Conservation (phyloP, 495 filamentous ascomycete genomes). For the Halenospora varia region DNA sequence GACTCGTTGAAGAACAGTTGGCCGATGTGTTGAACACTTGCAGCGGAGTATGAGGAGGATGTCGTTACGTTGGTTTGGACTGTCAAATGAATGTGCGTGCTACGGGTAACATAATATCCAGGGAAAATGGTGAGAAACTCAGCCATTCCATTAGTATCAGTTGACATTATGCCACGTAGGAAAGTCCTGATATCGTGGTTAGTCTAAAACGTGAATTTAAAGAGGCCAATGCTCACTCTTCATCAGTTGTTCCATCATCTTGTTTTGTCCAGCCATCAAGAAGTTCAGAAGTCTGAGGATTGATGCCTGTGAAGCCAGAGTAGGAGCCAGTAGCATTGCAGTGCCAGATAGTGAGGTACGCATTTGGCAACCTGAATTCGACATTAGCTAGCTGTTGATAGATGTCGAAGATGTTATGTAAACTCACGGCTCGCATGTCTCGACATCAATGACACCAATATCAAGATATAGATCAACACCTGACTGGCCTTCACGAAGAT, state of each 20-base stretch:
- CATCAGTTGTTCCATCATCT: background rate
- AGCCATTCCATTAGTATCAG: conserved; percentile 46
- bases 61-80: conserved; percentile 38
- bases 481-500: background rate
- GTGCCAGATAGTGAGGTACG: conserved; percentile 47
- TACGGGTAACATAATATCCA: conserved; percentile 52
- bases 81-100: conserved; percentile 49
- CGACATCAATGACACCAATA: background rate
- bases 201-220: background rate
- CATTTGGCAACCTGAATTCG: background rate
- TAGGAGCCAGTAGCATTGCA: conserved; percentile 52
- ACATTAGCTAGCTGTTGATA: background rate
- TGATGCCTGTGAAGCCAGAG: conserved; percentile 30
- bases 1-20: conserved; percentile 58
- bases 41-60: conserved; percentile 46
- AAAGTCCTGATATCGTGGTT: conserved; percentile 23
- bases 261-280: background rate
- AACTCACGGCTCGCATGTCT: background rate
- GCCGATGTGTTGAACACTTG: conserved; percentile 47
- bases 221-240: background rate
- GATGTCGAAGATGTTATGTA: background rate
- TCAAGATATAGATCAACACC: background rate
- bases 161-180: conserved; percentile 45
- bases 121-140: conserved; percentile 51
- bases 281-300: conserved; percentile 29